These are phyloP conservation scores for Russula emetica DNA, from an alignment of 768 basidiomycete genomes.

Conservation along the genomic window DNA sequence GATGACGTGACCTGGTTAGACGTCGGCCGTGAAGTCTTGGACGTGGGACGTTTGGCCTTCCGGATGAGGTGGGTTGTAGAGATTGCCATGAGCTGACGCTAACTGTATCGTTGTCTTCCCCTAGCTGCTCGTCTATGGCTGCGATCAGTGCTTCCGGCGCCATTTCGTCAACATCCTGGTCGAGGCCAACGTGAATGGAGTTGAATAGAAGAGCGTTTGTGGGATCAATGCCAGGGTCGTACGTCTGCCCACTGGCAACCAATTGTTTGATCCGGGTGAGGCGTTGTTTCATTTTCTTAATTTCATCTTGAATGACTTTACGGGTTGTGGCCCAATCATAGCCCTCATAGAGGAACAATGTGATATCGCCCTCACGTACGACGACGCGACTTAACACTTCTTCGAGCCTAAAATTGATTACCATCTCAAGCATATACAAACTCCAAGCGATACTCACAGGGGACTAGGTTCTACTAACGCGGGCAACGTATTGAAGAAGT, in stretches of 20 bases:
- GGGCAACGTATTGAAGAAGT: slow-evolving; percentile 65
- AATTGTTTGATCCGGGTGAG: slow-evolving; percentile 89
- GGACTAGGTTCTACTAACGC: slow-evolving; percentile 45
- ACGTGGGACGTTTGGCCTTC: slow-evolving; percentile 28
- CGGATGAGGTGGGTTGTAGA: slow-evolving; percentile 46
- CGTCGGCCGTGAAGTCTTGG: slow-evolving; percentile 40
- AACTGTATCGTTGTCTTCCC: slow-evolving; percentile 66
- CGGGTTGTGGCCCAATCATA: slow-evolving; percentile 92
- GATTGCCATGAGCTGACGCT: slow-evolving; percentile 92
- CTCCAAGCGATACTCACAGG: slow-evolving; percentile 41
- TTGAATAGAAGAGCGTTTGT: slow-evolving; percentile 84
- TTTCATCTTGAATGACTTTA: slow-evolving; percentile 79
- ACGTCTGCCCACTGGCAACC: slow-evolving; percentile 82
- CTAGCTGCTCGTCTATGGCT: slow-evolving; percentile 89
- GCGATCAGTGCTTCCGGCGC: slow-evolving; percentile 78
- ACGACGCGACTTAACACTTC: slow-evolving; percentile 42
- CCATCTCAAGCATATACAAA: background rate
- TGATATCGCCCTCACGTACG: slow-evolving; percentile 57
- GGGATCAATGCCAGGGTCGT: slow-evolving; percentile 68
- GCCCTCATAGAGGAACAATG: slow-evolving; percentile 80
- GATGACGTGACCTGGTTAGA: slow-evolving; percentile 66
- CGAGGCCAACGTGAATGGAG: slow-evolving; percentile 90
- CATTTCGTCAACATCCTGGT: slow-evolving; percentile 65
- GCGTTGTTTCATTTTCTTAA: slow-evolving; percentile 80
- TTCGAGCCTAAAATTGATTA: slow-evolving; percentile 18